Percentiles rank a stretch among this genome's conserved stretches.
Conservation (phyloP, 305 asterid species). For the Fraxinus nigra region DNA sequence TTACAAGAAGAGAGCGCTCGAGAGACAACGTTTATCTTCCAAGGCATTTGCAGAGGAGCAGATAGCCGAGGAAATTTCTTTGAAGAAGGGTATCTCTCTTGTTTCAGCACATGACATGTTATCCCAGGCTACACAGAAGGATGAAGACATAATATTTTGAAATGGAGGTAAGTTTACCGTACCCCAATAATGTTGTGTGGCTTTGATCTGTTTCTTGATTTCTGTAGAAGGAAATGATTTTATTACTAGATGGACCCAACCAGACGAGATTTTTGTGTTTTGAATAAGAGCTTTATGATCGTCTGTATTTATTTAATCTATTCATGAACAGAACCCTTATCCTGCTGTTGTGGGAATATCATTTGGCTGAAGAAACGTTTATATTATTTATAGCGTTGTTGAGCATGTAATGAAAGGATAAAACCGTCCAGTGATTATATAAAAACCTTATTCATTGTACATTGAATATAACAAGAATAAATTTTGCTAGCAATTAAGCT, state of each 20-base stretch:
- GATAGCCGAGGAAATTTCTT: constrained; percentile 34
- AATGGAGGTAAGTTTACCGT: constrained; percentile 17
- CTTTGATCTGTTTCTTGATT: constrained; percentile 18
- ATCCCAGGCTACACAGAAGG: constrained; percentile 30
- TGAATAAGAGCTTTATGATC: constrained; percentile 33
- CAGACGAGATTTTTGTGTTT: constrained; percentile 7
- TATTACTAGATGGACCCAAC: constrained; percentile 16
- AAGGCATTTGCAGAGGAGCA: constrained; percentile 32
- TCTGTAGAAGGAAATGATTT: constrained; percentile 16
- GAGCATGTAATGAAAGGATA: background rate
- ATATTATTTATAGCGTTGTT: background rate
- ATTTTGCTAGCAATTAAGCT: constrained; percentile 2
- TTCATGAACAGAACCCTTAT: constrained; percentile 15
- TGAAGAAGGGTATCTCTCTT: constrained; percentile 6
- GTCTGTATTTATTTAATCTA: constrained; percentile 26
- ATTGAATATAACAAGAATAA: background rate
- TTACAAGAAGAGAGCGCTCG: constrained; percentile 42
- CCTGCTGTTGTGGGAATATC: background rate
- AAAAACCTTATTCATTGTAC: background rate
- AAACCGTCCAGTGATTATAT: background rate
- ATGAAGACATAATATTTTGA: constrained; percentile 49
- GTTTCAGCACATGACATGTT: constrained; percentile 31
- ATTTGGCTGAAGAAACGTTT: background rate
- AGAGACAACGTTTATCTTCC: constrained; percentile 38
- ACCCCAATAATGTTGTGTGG: constrained; percentile 1